A percentile compares a stretch with the other conserved stretches of the same genome.
phyloP scores from a whole-genome alignment of 1,139 yeast genomes.

The Kodamaea arcana region DNA sequence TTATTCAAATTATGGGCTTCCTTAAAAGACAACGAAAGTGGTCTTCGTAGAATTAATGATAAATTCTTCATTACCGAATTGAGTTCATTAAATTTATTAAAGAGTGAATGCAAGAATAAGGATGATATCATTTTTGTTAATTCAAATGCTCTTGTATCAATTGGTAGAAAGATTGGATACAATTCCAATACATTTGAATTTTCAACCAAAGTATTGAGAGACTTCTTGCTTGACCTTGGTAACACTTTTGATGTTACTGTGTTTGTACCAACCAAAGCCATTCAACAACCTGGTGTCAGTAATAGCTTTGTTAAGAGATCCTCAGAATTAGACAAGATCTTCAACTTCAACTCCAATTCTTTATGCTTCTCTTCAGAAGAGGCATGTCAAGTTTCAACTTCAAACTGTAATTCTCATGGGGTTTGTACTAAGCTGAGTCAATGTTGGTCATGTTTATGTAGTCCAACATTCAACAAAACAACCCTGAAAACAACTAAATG shows the following conservation, averaged over 20 bases:
- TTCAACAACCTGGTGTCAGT: conserved; percentile 1
- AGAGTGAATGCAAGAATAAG: conserved; percentile 9
- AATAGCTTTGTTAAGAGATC: conserved; percentile 15
- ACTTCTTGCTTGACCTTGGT: conserved; percentile 25
- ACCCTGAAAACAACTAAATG: conserved; percentile 54
- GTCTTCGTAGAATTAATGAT: conserved; percentile 34
- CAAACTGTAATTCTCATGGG: conserved; percentile 64
- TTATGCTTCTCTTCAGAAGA: conserved; percentile 44
- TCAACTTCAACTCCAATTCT: conserved; percentile 14
- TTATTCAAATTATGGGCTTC: conserved; percentile 34
- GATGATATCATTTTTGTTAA: conserved; percentile 29
- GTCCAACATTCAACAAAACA: conserved; percentile 44
- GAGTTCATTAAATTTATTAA: conserved; percentile 40
- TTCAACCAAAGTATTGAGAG: conserved; percentile 31
- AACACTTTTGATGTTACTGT: conserved; percentile 25
- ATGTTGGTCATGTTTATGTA: conserved; percentile 60
- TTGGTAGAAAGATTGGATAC: conserved; percentile 40
- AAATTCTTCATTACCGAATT: conserved; percentile 45
- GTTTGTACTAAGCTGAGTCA: conserved; percentile 39
- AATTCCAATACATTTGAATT: conserved; percentile 37
- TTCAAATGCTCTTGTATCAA: conserved; percentile 38
- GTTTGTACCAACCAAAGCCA: conserved; percentile 1
- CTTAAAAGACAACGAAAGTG: conserved; percentile 16
- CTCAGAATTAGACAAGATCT: conserved; percentile 22
- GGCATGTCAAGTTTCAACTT: conserved; percentile 50